A percentile compares a stretch with the other conserved stretches of the same genome.
These are phyloP conservation scores for Xylaria sp. DNA, from an alignment of 2,329 filamentous ascomycete species.

Conservation along the genomic window DNA sequence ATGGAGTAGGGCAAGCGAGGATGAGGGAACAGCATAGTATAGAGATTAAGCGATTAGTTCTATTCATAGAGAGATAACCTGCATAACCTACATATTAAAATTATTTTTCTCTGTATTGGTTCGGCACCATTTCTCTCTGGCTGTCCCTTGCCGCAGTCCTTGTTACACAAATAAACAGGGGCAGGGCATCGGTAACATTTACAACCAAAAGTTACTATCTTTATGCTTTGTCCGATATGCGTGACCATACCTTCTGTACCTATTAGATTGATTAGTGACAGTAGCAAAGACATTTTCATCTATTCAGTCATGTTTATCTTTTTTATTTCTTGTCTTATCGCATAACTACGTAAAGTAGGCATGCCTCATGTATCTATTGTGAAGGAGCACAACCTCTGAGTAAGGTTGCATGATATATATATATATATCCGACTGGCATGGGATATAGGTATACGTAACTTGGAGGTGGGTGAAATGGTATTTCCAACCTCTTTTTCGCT, in stretches of 20 bases:
- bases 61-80: slow-evolving; percentile 24
- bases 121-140: not conserved
- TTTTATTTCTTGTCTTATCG: not conserved
- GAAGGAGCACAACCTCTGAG: not conserved
- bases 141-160: not conserved
- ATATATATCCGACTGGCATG: slow-evolving; percentile 1
- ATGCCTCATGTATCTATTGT: not conserved
- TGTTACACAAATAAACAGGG: not conserved
- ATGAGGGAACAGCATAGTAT: slow-evolving; percentile 7
- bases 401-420: not conserved
- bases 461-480: slow-evolving; percentile 34
- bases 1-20: not conserved
- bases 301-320: not conserved
- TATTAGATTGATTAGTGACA: not conserved
- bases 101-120: not conserved
- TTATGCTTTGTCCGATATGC: not conserved
- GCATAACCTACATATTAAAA: slow-evolving; percentile 5
- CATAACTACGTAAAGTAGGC: not conserved
- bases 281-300: not conserved
- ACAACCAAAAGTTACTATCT: not conserved
- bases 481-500: slow-evolving; percentile 35
- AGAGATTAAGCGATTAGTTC: slow-evolving; percentile 11
- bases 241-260: not conserved
- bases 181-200: not conserved
- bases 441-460: slow-evolving; percentile 6